phyloP scores from a whole-genome alignment of 345 rosid species.

The Rubroshorea leprosula region DNA sequence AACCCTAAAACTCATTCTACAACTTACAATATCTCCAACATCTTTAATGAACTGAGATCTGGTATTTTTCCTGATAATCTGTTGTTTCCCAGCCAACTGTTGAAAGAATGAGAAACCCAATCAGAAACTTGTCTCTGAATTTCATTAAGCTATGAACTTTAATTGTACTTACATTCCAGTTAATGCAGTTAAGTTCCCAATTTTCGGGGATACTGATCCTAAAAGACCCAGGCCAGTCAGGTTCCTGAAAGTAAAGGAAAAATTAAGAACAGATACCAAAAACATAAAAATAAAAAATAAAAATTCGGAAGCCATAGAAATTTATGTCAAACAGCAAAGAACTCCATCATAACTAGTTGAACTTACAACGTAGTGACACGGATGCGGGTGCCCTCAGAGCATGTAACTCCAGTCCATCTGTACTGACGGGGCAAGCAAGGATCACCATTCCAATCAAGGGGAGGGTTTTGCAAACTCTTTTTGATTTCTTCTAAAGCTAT shows the following conservation, averaged over 20 bases:
- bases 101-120: slow-evolving; percentile 16
- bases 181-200: slow-evolving; percentile 68
- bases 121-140: slow-evolving; percentile 4
- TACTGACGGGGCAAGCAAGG: slow-evolving; percentile 74
- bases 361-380: slow-evolving; percentile 76
- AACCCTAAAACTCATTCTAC: background rate
- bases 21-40: slow-evolving; percentile 57
- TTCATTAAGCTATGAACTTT: background rate
- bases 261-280: no score
- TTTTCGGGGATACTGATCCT: slow-evolving; percentile 57
- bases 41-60: slow-evolving; percentile 51
- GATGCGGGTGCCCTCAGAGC: slow-evolving; percentile 53
- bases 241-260: slow-evolving; percentile 46
- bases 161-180: slow-evolving; percentile 57
- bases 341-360: slow-evolving; percentile 7
- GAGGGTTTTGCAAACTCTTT: slow-evolving; percentile 42
- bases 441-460: slow-evolving; percentile 85
- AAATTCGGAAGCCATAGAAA: slow-evolving; percentile 2
- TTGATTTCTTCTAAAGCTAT: slow-evolving; percentile 46
- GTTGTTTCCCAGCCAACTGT: slow-evolving; percentile 81
- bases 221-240: slow-evolving; percentile 64
- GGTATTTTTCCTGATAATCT: slow-evolving; percentile 67
- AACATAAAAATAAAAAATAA: background rate
- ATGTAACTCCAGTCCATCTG: slow-evolving; percentile 82
- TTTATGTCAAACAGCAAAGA: slow-evolving; percentile 2